A percentile compares a stretch with the other conserved stretches of the same genome.
phyloP scores from a whole-genome alignment of 2,329 filamentous ascomycete genomes.

The Cordyceps cateniannulata region DNA sequence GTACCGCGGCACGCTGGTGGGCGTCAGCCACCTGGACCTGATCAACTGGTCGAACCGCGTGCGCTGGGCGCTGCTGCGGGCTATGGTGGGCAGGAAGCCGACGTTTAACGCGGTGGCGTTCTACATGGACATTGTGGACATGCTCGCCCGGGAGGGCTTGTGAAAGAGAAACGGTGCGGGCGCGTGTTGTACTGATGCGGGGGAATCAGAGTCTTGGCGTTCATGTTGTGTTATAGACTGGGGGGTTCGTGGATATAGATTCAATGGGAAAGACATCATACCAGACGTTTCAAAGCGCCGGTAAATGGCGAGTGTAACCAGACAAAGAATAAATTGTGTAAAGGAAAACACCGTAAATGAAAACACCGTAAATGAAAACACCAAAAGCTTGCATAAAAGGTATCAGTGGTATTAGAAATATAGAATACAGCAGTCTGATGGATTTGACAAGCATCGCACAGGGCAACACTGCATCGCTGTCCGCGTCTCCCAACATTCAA shows the following conservation, averaged over 20 bases:
- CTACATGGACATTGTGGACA: slow-evolving; percentile 60
- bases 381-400: slow-evolving; percentile 17
- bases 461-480: slow-evolving; percentile 3
- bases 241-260: neutral
- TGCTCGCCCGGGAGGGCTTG: slow-evolving; percentile 61
- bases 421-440: slow-evolving; percentile 21
- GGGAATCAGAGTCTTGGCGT: neutral
- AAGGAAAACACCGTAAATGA: no score
- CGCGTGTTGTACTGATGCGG: neutral
- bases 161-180: slow-evolving; percentile 16
- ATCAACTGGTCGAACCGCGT: slow-evolving; percentile 63
- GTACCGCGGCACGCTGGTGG: slow-evolving; percentile 57
- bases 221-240: neutral
- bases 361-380: no score
- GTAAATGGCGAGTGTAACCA: neutral
- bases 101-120: slow-evolving; percentile 64
- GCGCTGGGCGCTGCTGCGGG: slow-evolving; percentile 46
- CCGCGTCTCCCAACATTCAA: slow-evolving; percentile 2
- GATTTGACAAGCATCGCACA: slow-evolving; percentile 13
- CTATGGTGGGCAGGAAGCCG: slow-evolving; percentile 44
- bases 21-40: slow-evolving; percentile 56
- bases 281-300: neutral
- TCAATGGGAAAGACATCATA: neutral
- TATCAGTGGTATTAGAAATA: slow-evolving; percentile 30
- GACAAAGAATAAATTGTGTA: neutral